A percentile compares a stretch with the other conserved stretches of the same genome.
phyloP scores from a whole-genome alignment of 2,329 filamentous ascomycete genomes.

The Diaporthe amygdali region DNA sequence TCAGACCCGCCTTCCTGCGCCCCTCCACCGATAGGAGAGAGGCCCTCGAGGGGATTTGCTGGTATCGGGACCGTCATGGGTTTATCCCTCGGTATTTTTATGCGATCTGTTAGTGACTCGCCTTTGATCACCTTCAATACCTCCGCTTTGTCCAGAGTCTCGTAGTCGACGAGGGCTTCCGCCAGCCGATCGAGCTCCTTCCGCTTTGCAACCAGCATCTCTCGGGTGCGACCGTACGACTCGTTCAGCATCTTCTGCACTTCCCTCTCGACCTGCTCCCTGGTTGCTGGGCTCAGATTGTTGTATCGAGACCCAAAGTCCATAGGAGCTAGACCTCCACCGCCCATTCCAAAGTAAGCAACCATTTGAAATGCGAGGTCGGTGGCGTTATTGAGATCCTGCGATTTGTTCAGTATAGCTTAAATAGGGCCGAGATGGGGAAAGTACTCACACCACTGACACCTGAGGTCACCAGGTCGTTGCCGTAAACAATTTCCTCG shows the following conservation, averaged over 20 bases:
- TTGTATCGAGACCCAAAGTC: slow-evolving; percentile 85
- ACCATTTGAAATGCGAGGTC: slow-evolving; percentile 86
- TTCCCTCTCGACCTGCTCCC: slow-evolving; percentile 84
- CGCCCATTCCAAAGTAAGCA: slow-evolving; percentile 87
- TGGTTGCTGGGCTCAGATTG: slow-evolving; percentile 83
- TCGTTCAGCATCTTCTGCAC: slow-evolving; percentile 86
- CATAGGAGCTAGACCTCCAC: slow-evolving; percentile 79
- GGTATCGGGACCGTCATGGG: slow-evolving; percentile 71
- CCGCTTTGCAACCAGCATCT: slow-evolving; percentile 75
- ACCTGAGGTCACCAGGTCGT: slow-evolving; percentile 90
- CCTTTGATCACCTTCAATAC: slow-evolving; percentile 90
- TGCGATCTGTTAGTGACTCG: slow-evolving; percentile 76
- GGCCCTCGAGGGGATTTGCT: slow-evolving; percentile 24
- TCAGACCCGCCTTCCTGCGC: slow-evolving; percentile 21
- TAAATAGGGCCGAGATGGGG: neutral
- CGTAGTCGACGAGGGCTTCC: slow-evolving; percentile 89
- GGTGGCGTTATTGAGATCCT: slow-evolving; percentile 88
- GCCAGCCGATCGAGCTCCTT: slow-evolving; percentile 88
- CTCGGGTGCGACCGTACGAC: slow-evolving; percentile 74
- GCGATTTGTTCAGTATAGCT: slow-evolving; percentile 32
- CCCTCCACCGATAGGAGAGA: slow-evolving; percentile 22
- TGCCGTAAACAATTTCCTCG: slow-evolving; percentile 86
- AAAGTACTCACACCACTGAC: slow-evolving; percentile 71
- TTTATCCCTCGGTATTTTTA: slow-evolving; percentile 58
- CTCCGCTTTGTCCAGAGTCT: slow-evolving; percentile 87